Evolutionary conservation across 2,329 filamentous ascomycete species (phyloP).

Genomic region (Fusarium verticillioides): DNA sequence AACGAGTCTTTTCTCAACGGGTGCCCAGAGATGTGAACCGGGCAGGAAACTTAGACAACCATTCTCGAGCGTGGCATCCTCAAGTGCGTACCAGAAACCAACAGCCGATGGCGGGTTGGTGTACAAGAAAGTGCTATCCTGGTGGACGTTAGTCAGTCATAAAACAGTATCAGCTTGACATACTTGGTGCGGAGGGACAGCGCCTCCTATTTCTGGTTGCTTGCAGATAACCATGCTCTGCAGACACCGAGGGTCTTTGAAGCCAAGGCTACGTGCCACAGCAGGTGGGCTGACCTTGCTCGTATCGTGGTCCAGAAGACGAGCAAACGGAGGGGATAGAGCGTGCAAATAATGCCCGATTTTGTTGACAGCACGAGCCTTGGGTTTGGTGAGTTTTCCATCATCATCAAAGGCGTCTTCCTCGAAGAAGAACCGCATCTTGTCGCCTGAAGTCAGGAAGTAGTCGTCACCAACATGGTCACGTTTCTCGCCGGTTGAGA

Average conservation of each 20-base stretch:
- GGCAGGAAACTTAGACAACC: conserved; percentile 89
- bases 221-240: conserved; percentile 99
- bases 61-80: conserved; percentile 88
- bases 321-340: conserved; percentile 73
- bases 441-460: conserved; percentile 90
- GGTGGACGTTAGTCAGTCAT: conserved; percentile 57
- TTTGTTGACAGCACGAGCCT: conserved; percentile 88
- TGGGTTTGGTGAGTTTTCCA: conserved; percentile 78
- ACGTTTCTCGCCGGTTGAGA: conserved; percentile 81
- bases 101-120: conserved; percentile 89
- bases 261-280: conserved; percentile 78
- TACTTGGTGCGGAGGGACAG: conserved; percentile 85
- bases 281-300: conserved; percentile 60
- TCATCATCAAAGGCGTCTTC: conserved; percentile 82
- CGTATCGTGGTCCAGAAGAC: conserved; percentile 58
- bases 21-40: conserved; percentile 81
- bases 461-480: conserved; percentile 94
- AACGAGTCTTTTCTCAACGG: conserved; percentile 80
- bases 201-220: conserved; percentile 93
- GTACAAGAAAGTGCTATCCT: conserved; percentile 93
- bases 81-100: conserved; percentile 97
- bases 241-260: conserved; percentile 78
- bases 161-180: neutral
- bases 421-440: conserved; percentile 97
- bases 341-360: conserved; percentile 83